Percentiles rank a stretch among this genome's conserved stretches.
These are phyloP conservation scores for Boletus coccyginus DNA, from an alignment of 768 basidiomycete genomes.

Conservation along the genomic window DNA sequence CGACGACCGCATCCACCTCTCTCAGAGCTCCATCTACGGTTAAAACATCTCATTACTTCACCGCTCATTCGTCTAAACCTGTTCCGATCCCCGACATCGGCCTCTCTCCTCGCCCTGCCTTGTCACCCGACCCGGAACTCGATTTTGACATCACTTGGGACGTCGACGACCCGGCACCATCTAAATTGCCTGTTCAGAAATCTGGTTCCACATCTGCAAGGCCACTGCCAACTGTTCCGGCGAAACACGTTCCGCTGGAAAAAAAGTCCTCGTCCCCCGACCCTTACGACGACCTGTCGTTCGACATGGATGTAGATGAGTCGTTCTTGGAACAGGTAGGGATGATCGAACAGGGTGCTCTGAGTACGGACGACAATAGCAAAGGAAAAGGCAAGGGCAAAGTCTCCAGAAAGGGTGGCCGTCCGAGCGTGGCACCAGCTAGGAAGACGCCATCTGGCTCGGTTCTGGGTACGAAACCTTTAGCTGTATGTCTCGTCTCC, in stretches of 20 bases:
- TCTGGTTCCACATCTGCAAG: slow-evolving; percentile 11
- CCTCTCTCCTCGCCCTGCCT: slow-evolving; percentile 29
- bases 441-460: slow-evolving; percentile 5
- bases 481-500: slow-evolving; percentile 3
- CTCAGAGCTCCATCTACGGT: background rate
- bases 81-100: slow-evolving; percentile 25
- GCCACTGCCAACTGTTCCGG: background rate
- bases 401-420: background rate
- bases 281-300: slow-evolving; percentile 34
- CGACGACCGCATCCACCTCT: slow-evolving; percentile 8
- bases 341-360: slow-evolving; percentile 23
- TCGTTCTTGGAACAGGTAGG: slow-evolving; percentile 39
- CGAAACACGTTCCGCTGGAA: background rate
- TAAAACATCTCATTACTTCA: slow-evolving; percentile 23
- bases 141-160: slow-evolving; percentile 14
- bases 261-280: slow-evolving; percentile 22
- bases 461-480: slow-evolving; percentile 19
- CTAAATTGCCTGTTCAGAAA: slow-evolving; percentile 3
- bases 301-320: slow-evolving; percentile 37
- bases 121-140: slow-evolving; percentile 16
- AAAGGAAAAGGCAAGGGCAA: slow-evolving; percentile 25
- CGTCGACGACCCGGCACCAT: slow-evolving; percentile 30
- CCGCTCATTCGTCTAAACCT: slow-evolving; percentile 2
- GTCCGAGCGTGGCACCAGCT: background rate
- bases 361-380: slow-evolving; percentile 6